Evolutionary conservation across 148 eudicot genomes (phyloP).

Genomic region (Rhododendron williamsianum): DNA sequence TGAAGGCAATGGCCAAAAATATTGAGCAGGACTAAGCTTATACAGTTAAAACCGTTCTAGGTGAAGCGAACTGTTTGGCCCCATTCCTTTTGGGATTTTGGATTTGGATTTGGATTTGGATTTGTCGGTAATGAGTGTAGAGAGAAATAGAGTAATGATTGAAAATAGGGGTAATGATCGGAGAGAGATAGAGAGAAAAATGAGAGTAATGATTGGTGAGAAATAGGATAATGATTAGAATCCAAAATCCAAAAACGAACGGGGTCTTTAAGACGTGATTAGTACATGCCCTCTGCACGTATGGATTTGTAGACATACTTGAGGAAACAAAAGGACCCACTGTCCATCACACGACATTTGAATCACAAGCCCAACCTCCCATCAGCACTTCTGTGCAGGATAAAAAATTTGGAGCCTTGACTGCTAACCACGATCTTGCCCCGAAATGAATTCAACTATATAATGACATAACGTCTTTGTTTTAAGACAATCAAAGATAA

Average conservation of each 20-base stretch:
- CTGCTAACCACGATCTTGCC: background rate
- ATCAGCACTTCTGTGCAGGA: background rate
- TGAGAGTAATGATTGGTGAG: too few species aligned
- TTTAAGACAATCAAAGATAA: background rate
- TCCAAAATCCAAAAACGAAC: too few species aligned
- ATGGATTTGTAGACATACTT: background rate
- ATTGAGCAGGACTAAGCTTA: background rate
- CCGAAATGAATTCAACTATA: background rate
- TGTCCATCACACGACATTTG: background rate
- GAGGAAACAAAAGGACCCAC: background rate
- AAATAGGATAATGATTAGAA: too few species aligned
- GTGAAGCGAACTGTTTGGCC: background rate
- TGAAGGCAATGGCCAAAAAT: background rate
- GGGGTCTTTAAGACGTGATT: background rate
- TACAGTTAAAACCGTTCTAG: background rate
- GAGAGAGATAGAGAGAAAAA: too few species aligned
- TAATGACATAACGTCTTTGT: background rate
- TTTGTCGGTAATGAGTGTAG: too few species aligned
- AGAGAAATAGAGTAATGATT: too few species aligned
- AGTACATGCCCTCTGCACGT: background rate
- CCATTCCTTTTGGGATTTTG: too few species aligned
- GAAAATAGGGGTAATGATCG: too few species aligned
- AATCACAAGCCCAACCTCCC: background rate
- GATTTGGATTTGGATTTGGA: too few species aligned
- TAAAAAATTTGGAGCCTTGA: background rate